These are phyloP conservation scores for Russula dissimulans DNA, from an alignment of 768 basidiomycete species.

Conservation along the genomic window DNA sequence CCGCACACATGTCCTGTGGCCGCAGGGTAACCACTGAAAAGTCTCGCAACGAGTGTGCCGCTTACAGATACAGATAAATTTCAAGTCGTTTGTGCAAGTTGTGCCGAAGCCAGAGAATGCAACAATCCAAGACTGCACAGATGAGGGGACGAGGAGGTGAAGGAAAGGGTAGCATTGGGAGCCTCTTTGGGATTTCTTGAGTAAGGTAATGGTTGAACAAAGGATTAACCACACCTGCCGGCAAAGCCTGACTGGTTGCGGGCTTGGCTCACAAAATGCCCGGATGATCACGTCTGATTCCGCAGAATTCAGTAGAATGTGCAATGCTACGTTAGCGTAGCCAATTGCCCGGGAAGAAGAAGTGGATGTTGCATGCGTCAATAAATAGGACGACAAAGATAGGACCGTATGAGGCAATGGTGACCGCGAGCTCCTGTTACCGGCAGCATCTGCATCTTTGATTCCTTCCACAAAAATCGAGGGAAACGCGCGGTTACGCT, in stretches of 20 bases:
- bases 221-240: conserved; percentile 40
- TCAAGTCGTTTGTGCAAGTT: conserved; percentile 58
- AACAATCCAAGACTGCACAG: conserved; percentile 58
- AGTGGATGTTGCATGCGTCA: conserved; percentile 58
- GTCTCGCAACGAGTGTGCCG: neutral
- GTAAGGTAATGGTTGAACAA: neutral
- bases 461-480: conserved; percentile 37
- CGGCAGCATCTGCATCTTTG: conserved; percentile 21
- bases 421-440: conserved; percentile 24
- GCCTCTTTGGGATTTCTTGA: conserved; percentile 29
- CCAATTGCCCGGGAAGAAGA: conserved; percentile 48
- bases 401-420: conserved; percentile 41
- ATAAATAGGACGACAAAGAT: conserved; percentile 53
- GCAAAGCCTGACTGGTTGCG: conserved; percentile 44
- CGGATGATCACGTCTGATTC: conserved; percentile 42
- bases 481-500: conserved; percentile 40
- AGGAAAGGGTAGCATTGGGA: conserved; percentile 40
- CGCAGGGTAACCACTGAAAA: neutral
- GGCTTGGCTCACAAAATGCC: conserved; percentile 34
- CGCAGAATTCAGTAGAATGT: conserved; percentile 41
- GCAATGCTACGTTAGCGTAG: conserved; percentile 52
- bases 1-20: conserved; percentile 39
- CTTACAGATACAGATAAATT: conserved; percentile 48
- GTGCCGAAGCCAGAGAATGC: conserved; percentile 60
- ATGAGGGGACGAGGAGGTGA: conserved; percentile 36